A percentile compares a stretch with the other conserved stretches of the same genome.
Conservation (phyloP, 2,329 filamentous ascomycete species). For the Penicillium sp. region DNA sequence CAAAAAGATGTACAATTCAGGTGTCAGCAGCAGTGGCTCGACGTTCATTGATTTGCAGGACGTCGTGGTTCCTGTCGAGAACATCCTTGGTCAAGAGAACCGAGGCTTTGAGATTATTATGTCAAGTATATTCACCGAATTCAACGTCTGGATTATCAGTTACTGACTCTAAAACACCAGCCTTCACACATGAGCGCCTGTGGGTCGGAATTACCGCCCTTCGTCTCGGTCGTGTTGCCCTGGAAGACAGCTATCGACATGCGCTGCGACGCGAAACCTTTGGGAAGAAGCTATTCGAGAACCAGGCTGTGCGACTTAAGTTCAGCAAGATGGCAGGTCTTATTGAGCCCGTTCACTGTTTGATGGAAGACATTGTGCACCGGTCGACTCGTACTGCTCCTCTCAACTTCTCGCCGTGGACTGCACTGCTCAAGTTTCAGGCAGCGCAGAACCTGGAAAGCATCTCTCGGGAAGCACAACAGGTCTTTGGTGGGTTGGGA, state of each 20-base stretch:
- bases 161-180: neutral
- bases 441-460: conserved; percentile 15
- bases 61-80: conserved; percentile 72
- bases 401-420: conserved; percentile 12
- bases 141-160: neutral
- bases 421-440: conserved; percentile 20
- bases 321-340: conserved; percentile 12
- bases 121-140: conserved; percentile 25
- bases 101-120: conserved; percentile 77
- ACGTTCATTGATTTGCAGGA: conserved; percentile 76
- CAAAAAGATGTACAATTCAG: conserved; percentile 17
- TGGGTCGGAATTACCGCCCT: conserved; percentile 18
- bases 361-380: conserved; percentile 11
- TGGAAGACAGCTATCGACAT: conserved; percentile 8
- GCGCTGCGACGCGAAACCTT: conserved; percentile 15
- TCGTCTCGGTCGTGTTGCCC: conserved; percentile 8
- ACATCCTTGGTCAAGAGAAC: conserved; percentile 73
- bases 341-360: conserved; percentile 10
- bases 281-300: conserved; percentile 14
- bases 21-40: conserved; percentile 59
- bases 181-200: conserved; percentile 14
- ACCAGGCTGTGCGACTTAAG: conserved; percentile 14
- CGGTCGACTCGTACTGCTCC: conserved; percentile 8
- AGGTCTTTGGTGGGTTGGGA: conserved; percentile 12
- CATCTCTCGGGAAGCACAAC: conserved; percentile 15